Evolutionary conservation across 306 rosid species (phyloP).

Genomic region (Gastrolobium villosum): DNA sequence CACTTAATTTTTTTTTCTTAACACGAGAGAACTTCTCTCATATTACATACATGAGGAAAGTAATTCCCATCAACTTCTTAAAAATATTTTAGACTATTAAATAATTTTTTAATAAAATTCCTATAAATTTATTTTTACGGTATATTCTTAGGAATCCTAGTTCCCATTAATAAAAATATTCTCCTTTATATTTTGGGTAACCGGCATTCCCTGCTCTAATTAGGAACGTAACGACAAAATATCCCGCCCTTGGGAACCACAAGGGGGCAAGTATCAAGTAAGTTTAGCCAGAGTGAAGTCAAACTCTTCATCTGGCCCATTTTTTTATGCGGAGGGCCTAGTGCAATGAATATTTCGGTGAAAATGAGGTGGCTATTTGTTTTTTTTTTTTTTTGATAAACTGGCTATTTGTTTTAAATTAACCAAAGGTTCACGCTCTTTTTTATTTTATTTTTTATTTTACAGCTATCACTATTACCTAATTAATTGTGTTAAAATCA

Average conservation of each 20-base stretch:
- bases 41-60: no score
- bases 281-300: conserved; percentile 21
- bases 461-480: background rate
- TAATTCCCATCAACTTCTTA: no score
- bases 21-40: no score
- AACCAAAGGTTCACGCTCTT: background rate
- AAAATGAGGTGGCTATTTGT: conserved; percentile 10
- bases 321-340: background rate
- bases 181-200: background rate
- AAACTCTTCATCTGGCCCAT: conserved; percentile 41
- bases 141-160: no score
- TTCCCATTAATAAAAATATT: no score
- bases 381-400: no score
- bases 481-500: conserved; percentile 16
- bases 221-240: conserved; percentile 41
- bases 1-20: no score
- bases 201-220: background rate
- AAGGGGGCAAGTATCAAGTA: conserved; percentile 44
- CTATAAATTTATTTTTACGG: no score
- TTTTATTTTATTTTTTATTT: background rate
- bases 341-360: conserved; percentile 45
- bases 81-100: no score
- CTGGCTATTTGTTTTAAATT: background rate
- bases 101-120: no score
- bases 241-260: conserved; percentile 21